Base-by-base conservation (phyloP, 352 stramenopile species). In the Pythium pyrilobum region DNA sequence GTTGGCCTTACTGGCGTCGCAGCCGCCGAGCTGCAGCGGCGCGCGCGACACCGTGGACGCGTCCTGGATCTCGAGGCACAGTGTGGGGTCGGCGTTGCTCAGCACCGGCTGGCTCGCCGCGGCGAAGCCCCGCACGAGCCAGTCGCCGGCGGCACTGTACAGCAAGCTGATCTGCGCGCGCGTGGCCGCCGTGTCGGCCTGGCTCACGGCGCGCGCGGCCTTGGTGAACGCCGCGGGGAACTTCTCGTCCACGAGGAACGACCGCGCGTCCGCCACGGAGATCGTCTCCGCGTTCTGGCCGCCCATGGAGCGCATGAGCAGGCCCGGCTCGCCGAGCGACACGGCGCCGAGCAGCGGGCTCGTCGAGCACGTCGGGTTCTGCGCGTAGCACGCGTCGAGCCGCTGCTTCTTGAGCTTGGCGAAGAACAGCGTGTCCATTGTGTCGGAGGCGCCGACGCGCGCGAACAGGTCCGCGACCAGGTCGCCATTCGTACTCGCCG, bases 161-260 rank as follows among this genome's bases (percentile, higher is more conserved):
- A 54, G 33, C 46, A 33, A 18, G 34, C 32, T 45, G 3, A 54
- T 16, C 21, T 20, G 24, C 34, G 18, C 29, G 8, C 46, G 32
- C 33, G 46, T 34, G 23, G n/a, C 32, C 24, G 34, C 33, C 11
- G 44, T 40, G 15, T 44, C 21, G 24, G 16, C 21, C 33, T 54
- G 46, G 20, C 33, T 39, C 12, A 54, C 44, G 5, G 46, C 23
- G 16, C 16, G 43, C 11, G 5, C 36, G 1, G 46, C 33, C 29
- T 29, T 38, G 18, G 37, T 31, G n/a, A 18, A 56, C 13, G 24
- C 20, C 20, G 32, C 50, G 1, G 66, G 64, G 27, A 79, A 69
- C 42, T 54, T 61, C 43, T 79, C 70, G 4, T 74, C 53, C 13
- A 75, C 25, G 7, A 79, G 44, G 32, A 79, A 74, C 28, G 54